phyloP scores from a whole-genome alignment of 2,329 filamentous ascomycete species.

The Penicillium fuscoglaucum region DNA sequence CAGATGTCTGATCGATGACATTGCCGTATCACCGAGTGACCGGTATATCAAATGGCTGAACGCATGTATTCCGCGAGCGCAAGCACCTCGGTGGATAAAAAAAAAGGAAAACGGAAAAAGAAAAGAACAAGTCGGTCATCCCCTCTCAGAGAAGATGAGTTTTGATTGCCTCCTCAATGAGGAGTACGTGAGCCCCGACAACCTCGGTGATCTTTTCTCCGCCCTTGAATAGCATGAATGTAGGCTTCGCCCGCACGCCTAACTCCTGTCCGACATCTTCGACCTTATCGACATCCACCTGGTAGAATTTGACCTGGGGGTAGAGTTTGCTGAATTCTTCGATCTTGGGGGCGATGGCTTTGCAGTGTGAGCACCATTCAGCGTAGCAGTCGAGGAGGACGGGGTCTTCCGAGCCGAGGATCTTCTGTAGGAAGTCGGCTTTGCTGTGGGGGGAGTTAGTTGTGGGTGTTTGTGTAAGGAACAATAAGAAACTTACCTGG shows the following conservation, averaged over 20 bases:
- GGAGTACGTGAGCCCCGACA: neutral
- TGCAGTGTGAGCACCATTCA: conserved; percentile 5
- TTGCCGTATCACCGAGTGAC: neutral
- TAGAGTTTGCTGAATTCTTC: conserved; percentile 3
- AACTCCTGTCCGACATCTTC: conserved; percentile 2
- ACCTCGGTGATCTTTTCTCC: conserved; percentile 7
- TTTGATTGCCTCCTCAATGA: conserved; percentile 4
- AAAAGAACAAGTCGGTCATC: neutral
- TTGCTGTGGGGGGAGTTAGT: neutral
- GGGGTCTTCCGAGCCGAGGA: neutral
- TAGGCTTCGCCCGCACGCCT: conserved; percentile 5
- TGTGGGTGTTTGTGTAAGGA: neutral
- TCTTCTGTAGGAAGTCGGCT: conserved; percentile 2
- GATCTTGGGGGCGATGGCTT: conserved; percentile 1
- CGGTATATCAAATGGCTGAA: neutral
- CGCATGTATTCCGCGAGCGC: neutral
- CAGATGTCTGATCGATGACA: neutral
- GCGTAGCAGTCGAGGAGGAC: conserved; percentile 6
- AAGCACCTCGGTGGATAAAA: neutral
- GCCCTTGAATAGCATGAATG: conserved; percentile 9
- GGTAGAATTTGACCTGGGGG: conserved; percentile 8
- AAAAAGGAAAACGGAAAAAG: neutral
- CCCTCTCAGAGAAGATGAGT: neutral
- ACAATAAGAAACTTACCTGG: neutral
- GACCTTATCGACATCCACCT: conserved; percentile 4